Evolutionary conservation across 257 asterid species (phyloP), one percentile per base, ranked within the genome.

Genomic region (Solanum sitiens): DNA sequence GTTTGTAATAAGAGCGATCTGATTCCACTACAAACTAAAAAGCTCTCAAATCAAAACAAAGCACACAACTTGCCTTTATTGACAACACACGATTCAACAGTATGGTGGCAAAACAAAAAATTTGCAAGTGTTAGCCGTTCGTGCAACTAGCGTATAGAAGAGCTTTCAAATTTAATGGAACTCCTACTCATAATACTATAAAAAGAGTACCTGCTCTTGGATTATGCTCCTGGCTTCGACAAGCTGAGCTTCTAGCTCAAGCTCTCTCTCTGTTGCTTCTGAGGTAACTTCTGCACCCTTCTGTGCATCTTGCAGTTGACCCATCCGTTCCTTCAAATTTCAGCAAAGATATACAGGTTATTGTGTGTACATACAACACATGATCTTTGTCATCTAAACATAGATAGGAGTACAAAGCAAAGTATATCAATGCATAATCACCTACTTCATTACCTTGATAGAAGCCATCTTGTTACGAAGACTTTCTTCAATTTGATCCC

Each of bases 161-260:
- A 82, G 32, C 42, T 82, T 50, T 30, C 86, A 50, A 82, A 82
- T 82, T 82, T 30, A 11, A 53, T 82, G 67, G 45, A 30, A 82
- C 21, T 82, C 45, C 86, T 30, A 50, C 86, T 42, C 86, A 33
- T 32, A 82, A 82, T 82, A 70, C 45, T 25, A 82, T 32, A 82
- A 11, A 82, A 82, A 82, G 45, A 27, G 72, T 90, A 97, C 99
- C 98, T 97, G 99, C 93, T 96, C 99, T 92, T 97, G 98, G 90
- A 97, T 96, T 89, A 97, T 97, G 94, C 95, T 96, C 93, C 98
- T 94, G 86, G 99, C 99, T 95, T 97, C 99, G 21, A 95, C 99
- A 76, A 97, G 98, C 91, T 97, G 99, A 91, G 99, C 99, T 94
- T 97, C 99, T 85, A 97, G 94, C 91, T 97, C 99, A 75, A 97